Evolutionary conservation across 768 basidiomycete species (phyloP).

Genomic region (Leccinum subgranulosum): DNA sequence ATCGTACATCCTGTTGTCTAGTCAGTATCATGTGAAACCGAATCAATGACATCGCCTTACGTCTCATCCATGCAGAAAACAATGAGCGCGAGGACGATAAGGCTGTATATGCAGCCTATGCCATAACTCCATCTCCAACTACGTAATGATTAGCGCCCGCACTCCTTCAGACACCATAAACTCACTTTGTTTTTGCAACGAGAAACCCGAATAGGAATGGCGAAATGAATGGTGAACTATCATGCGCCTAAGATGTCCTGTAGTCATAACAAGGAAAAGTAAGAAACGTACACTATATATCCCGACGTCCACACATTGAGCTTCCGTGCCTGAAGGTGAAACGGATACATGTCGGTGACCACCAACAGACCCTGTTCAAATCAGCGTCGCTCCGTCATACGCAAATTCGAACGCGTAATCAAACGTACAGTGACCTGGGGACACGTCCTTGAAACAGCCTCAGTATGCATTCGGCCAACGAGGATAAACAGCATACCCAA

Average conservation of each 20-base stretch:
- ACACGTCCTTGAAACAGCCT: conserved; percentile 36
- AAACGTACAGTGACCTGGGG: conserved; percentile 45
- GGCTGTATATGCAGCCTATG: conserved; percentile 47
- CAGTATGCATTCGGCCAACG: neutral
- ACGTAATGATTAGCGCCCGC: neutral
- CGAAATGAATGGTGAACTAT: conserved; percentile 29
- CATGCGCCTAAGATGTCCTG: conserved; percentile 24
- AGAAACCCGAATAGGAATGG: conserved; percentile 31
- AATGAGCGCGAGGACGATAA: conserved; percentile 44
- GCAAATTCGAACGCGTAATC: neutral
- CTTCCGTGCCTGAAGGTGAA: conserved; percentile 52
- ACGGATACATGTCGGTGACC: conserved; percentile 51
- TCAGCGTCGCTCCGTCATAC: neutral
- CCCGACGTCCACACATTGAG: conserved; percentile 54
- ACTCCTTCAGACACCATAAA: too few species aligned
- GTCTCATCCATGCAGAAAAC: conserved; percentile 49
- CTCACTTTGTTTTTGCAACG: conserved; percentile 22
- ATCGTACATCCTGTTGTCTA: conserved; percentile 42
- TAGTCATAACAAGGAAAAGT: conserved; percentile 23
- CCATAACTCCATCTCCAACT: conserved; percentile 53
- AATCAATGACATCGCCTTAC: conserved; percentile 26
- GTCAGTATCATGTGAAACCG: neutral
- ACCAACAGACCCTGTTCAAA: conserved; percentile 39
- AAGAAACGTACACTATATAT: conserved; percentile 47
- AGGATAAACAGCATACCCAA: conserved; percentile 20